Percentiles rank a stretch among this genome's conserved stretches.
Conservation (phyloP, 2,329 filamentous ascomycete genomes). For the Colletotrichum trifolii region DNA sequence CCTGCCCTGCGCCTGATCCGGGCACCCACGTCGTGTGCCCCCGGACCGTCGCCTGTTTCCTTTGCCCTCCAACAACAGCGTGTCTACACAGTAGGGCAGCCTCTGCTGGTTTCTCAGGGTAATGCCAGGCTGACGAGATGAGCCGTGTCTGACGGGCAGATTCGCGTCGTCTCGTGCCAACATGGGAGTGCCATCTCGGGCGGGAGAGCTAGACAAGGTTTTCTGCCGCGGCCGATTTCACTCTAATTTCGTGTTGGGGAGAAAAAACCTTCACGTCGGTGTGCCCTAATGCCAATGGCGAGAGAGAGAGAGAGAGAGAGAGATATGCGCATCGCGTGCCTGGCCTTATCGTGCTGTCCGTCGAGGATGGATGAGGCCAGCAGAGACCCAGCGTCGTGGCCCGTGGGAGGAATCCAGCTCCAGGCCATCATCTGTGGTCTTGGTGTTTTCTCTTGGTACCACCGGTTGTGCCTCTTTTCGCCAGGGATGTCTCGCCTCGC, state of each 20-base stretch:
- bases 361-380: too few species aligned
- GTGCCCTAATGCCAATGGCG: background rate
- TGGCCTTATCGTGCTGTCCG: background rate
- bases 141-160: slow-evolving; percentile 17
- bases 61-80: too few species aligned
- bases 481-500: background rate
- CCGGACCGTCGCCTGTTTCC: too few species aligned
- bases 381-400: background rate
- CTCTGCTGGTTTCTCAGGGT: background rate
- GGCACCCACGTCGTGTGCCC: background rate
- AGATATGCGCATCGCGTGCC: slow-evolving; percentile 18
- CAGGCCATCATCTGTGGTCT: slow-evolving; percentile 20
- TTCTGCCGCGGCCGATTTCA: background rate
- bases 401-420: slow-evolving; percentile 13
- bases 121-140: slow-evolving; percentile 19
- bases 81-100: too few species aligned
- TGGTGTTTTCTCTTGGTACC: slow-evolving; percentile 37
- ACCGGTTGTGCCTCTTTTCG: slow-evolving; percentile 13
- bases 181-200: background rate
- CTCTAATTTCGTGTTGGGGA: background rate
- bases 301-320: slow-evolving; percentile 17
- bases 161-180: slow-evolving; percentile 1
- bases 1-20: slow-evolving; percentile 20
- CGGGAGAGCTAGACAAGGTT: slow-evolving; percentile 2
- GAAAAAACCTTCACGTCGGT: background rate